Conservation (phyloP, 192 early-diverging fungal species). For the Coemansia sp. region DNA sequence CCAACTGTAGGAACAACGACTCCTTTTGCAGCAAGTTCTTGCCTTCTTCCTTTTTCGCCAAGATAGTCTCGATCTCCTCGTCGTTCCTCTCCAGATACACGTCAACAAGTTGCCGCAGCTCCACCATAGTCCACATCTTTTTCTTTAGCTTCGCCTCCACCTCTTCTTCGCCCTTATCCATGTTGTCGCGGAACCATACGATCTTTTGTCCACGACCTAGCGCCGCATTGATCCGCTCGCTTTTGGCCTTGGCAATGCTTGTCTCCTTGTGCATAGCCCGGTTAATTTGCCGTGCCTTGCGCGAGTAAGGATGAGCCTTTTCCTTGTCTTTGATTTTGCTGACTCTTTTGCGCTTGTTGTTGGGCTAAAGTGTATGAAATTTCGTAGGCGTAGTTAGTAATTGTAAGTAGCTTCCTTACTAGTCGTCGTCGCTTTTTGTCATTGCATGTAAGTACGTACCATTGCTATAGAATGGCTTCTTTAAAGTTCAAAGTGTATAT, state of each 20-base stretch:
- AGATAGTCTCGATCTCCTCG: slow-evolving; percentile 61
- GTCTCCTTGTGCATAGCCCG: slow-evolving; percentile 63
- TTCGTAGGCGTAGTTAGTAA: not conserved
- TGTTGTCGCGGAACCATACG: slow-evolving; percentile 68
- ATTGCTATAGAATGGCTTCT: not conserved
- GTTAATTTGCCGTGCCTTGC: slow-evolving; percentile 70
- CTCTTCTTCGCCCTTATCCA: slow-evolving; percentile 52
- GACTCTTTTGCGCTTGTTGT: slow-evolving; percentile 61
- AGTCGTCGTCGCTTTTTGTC: not conserved
- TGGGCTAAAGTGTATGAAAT: slow-evolving; percentile 47
- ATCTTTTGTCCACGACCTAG: slow-evolving; percentile 59
- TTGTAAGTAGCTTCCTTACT: not conserved
- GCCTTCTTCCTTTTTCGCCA: slow-evolving; percentile 40
- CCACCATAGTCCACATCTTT: slow-evolving; percentile 36
- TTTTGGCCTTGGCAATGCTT: slow-evolving; percentile 51
- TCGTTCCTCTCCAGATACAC: slow-evolving; percentile 64
- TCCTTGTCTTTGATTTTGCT: slow-evolving; percentile 62
- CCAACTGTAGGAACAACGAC: slow-evolving; percentile 35
- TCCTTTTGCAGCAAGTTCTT: slow-evolving; percentile 45
- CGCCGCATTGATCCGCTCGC: slow-evolving; percentile 37
- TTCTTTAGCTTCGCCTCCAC: slow-evolving; percentile 56
- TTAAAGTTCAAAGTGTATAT: not conserved
- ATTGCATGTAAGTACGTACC: not conserved
- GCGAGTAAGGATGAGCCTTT: slow-evolving; percentile 76
- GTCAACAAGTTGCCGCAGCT: slow-evolving; percentile 26